A percentile compares a stretch with the other conserved stretches of the same genome.
phyloP scores from a whole-genome alignment of 148 eudicot species.

The Rhododendron williamsianum region DNA sequence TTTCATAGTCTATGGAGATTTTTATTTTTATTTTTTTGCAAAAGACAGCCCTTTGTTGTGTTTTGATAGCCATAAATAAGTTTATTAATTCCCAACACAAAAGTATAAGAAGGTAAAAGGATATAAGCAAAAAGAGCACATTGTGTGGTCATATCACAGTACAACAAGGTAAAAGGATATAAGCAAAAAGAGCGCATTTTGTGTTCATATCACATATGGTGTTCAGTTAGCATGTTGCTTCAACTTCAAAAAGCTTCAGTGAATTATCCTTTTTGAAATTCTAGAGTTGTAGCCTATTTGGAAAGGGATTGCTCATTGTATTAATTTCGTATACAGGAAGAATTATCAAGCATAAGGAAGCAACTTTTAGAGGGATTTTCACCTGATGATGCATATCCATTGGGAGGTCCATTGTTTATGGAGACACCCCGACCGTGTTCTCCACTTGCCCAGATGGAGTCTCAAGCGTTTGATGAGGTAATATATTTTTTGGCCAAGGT shows the following conservation, averaged over 20 bases:
- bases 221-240: neutral
- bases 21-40: neutral
- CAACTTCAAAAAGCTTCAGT: neutral
- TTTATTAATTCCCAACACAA: neutral
- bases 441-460: conserved; percentile 51
- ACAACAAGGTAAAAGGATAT: neutral
- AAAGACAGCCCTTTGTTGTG: neutral
- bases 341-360: conserved; percentile 44
- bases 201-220: neutral
- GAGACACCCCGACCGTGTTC: conserved; percentile 74
- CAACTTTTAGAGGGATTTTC: conserved; percentile 66
- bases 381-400: conserved; percentile 70
- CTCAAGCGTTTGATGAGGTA: conserved; percentile 62
- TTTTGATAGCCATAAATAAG: neutral
- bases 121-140: too few relatives aligned
- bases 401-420: conserved; percentile 63
- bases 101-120: neutral
- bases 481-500: conserved; percentile 10
- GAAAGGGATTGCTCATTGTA: neutral
- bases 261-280: neutral
- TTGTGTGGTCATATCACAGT: too few relatives aligned
- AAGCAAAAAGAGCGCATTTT: neutral
- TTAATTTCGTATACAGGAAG: conserved; percentile 45
- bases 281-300: neutral
- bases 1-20: neutral